Percentiles rank a stretch among this genome's conserved stretches.
phyloP scores from a whole-genome alignment of 345 rosid genomes.

The Arabidopsis arenosa region DNA sequence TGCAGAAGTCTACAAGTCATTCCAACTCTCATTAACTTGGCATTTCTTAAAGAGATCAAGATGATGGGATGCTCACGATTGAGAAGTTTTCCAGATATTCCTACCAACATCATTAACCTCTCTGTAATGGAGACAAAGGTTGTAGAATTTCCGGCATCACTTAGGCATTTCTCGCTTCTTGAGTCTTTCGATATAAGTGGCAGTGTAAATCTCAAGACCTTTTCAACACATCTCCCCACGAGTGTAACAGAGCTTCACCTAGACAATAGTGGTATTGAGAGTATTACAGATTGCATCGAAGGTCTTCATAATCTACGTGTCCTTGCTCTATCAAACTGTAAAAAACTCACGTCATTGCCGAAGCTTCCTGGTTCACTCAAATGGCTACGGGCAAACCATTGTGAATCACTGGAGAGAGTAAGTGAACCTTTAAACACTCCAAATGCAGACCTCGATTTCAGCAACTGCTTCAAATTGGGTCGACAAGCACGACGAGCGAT shows the following conservation, averaged over 20 bases:
- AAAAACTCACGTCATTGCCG: neutral
- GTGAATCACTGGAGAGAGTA: neutral
- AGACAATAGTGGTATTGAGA: neutral
- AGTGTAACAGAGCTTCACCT: neutral
- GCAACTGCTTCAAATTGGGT: neutral
- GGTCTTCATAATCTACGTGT: neutral
- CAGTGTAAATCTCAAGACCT: neutral
- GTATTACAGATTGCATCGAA: neutral
- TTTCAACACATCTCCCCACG: neutral
- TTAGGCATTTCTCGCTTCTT: neutral
- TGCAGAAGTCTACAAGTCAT: neutral
- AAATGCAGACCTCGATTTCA: neutral
- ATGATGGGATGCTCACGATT: neutral
- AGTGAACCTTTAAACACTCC: neutral
- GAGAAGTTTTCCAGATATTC: neutral
- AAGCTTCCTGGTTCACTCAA: neutral
- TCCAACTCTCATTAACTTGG: neutral
- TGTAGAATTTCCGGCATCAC: neutral
- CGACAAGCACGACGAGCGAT: neutral
- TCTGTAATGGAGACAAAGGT: fast-evolving
- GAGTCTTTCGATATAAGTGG: fast-evolving
- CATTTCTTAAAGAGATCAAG: neutral
- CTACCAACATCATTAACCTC: neutral
- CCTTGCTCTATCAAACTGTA: neutral
- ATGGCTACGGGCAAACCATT: fast-evolving